Evolutionary conservation across 495 filamentous ascomycete species (phyloP).

Genomic region (Talaromyces stipitatus): DNA sequence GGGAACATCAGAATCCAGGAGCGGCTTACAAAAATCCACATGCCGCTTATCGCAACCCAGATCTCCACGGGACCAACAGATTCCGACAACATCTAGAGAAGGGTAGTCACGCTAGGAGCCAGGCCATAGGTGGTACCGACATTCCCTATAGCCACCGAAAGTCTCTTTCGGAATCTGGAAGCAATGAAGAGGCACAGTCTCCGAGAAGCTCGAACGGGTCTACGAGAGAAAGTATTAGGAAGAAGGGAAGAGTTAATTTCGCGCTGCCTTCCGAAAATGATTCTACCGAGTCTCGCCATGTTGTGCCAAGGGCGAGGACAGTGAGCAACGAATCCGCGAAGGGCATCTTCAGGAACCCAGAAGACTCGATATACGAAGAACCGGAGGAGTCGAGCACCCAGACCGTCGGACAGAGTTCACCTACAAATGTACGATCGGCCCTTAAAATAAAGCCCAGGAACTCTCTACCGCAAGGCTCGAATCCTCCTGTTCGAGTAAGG

Average conservation of each 20-base stretch:
- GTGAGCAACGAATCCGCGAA: conserved; percentile 32
- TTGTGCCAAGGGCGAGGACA: conserved; percentile 23
- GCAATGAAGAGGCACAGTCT: conserved; percentile 4
- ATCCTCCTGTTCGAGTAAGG: conserved; percentile 30
- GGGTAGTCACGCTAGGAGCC: conserved; percentile 54
- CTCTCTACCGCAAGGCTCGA: conserved; percentile 43
- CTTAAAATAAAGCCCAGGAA: conserved; percentile 46
- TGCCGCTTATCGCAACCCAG: conserved; percentile 50
- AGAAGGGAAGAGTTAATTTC: conserved; percentile 37
- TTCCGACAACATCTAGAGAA: conserved; percentile 45
- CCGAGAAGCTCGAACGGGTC: neutral
- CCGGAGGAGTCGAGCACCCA: conserved; percentile 39
- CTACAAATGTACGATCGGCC: conserved; percentile 42
- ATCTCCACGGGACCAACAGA: conserved; percentile 14
- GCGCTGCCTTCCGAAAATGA: conserved; percentile 24
- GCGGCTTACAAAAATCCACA: conserved; percentile 46
- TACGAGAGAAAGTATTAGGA: conserved; percentile 10
- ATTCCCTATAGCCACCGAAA: conserved; percentile 13
- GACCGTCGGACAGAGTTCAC: conserved; percentile 26
- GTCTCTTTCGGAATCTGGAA: conserved; percentile 3
- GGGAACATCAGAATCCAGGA: conserved; percentile 67
- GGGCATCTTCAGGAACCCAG: conserved; percentile 46
- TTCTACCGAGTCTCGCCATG: conserved; percentile 4
- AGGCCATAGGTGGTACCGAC: conserved; percentile 43
- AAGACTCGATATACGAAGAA: conserved; percentile 88